Percentiles rank a stretch among this genome's conserved stretches.
Evolutionary conservation across 176 grass and related monocot genomes (phyloP).

Genomic region (Carex myosuroides): DNA sequence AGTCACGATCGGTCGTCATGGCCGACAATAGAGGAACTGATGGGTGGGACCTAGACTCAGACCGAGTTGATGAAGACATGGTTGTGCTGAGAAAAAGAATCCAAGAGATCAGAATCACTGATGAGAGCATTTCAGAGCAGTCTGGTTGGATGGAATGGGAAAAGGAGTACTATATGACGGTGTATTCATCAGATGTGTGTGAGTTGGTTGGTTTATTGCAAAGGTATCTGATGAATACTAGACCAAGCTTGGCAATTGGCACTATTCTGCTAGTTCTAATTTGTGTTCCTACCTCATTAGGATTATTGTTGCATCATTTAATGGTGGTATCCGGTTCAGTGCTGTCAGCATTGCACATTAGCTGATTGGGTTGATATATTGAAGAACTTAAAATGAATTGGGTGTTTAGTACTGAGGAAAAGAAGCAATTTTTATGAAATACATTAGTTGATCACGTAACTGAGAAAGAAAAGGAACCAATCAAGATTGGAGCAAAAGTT

Average conservation of each 20-base stretch:
- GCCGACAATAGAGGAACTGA: not conserved
- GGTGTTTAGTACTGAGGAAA: not conserved
- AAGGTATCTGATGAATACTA: constrained; percentile 5
- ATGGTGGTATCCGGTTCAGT: not conserved
- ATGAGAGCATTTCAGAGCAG: constrained; percentile 7
- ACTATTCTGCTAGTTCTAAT: not conserved
- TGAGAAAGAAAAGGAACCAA: not conserved
- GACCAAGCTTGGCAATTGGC: constrained; percentile 28
- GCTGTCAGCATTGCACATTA: constrained; percentile 12
- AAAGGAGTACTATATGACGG: constrained; percentile 32
- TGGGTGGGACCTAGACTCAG: not conserved
- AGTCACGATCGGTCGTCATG: not conserved
- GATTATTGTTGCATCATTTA: constrained; percentile 11
- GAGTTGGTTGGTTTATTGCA: constrained; percentile 26
- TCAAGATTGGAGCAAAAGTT: not conserved
- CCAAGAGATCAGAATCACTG: constrained; percentile 32
- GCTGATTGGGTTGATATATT: not conserved
- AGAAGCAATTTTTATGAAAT: not conserved
- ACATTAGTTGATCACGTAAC: not conserved
- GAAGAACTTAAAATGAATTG: not conserved
- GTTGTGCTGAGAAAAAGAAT: constrained; percentile 34
- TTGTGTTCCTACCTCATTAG: constrained; percentile 21
- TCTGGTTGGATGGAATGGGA: constrained; percentile 39
- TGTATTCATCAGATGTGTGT: constrained; percentile 27
- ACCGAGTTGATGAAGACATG: constrained; percentile 31